Evolutionary conservation across 1,284 basidiomycete genomes (phyloP).

Genomic region (Marasmius sp.): DNA sequence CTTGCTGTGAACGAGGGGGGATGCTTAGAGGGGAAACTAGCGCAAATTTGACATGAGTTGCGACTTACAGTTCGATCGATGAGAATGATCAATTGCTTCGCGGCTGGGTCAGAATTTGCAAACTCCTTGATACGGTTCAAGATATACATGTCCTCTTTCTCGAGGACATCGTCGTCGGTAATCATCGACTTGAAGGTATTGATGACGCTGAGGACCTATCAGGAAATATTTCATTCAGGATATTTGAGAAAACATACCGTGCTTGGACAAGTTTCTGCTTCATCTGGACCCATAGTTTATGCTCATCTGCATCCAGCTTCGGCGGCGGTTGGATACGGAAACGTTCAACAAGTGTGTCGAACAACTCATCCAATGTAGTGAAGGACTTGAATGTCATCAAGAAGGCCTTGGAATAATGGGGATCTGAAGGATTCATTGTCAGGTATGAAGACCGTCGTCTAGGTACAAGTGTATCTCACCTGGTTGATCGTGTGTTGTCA

Average conservation of each 20-base stretch:
- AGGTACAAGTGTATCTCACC: conserved; percentile 45
- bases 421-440: conserved; percentile 47
- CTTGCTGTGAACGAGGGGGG: conserved; percentile 39
- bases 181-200: conserved; percentile 85
- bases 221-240: neutral
- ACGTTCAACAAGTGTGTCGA: conserved; percentile 83
- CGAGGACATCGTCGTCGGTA: conserved; percentile 76
- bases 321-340: conserved; percentile 82
- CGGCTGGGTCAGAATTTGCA: conserved; percentile 67
- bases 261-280: conserved; percentile 91
- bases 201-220: conserved; percentile 55
- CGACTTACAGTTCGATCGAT: conserved; percentile 76
- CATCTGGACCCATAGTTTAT: conserved; percentile 81
- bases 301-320: conserved; percentile 63
- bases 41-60: conserved; percentile 13
- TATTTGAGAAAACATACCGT: conserved; percentile 53
- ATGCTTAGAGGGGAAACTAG: conserved; percentile 7
- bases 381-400: conserved; percentile 98
- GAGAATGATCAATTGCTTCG: conserved; percentile 69
- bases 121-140: conserved; percentile 81
- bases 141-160: conserved; percentile 79
- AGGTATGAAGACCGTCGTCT: neutral
- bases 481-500: conserved; percentile 87
- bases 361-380: conserved; percentile 82
- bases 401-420: conserved; percentile 89